These are phyloP conservation scores for Chrysosphaeria jannelii DNA, from an alignment of 2,329 filamentous ascomycete species.

Conservation along the genomic window DNA sequence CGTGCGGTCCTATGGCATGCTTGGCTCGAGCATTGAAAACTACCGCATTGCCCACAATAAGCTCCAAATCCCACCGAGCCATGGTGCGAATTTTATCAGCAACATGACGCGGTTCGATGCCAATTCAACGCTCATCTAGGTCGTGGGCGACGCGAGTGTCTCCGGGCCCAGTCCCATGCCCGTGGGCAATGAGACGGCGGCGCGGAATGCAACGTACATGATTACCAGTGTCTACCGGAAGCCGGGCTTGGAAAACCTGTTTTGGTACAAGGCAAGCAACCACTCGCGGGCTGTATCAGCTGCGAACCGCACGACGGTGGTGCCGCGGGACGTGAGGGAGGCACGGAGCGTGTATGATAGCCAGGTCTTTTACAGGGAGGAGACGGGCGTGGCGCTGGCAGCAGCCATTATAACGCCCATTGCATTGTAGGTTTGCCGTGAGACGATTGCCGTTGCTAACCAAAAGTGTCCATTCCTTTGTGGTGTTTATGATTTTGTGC, in stretches of 20 bases:
- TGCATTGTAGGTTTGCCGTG: conserved; percentile 1
- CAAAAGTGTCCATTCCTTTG: neutral
- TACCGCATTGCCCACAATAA: conserved; percentile 1
- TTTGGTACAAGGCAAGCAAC: conserved; percentile 1
- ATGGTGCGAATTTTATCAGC: too few species aligned
- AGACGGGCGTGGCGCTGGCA: conserved; percentile 1
- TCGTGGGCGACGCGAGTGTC: neutral
- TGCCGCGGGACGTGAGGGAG: neutral
- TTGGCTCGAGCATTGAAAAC: conserved; percentile 3
- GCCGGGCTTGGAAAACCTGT: neutral
- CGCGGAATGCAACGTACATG: neutral
- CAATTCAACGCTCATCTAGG: neutral
- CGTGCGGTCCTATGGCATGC: conserved; percentile 3
- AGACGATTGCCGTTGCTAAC: neutral
- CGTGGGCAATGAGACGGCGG: neutral
- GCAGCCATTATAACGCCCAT: neutral
- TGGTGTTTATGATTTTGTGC: conserved; percentile 1
- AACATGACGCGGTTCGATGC: neutral
- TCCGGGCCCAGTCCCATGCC: neutral
- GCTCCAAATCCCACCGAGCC: too few species aligned
- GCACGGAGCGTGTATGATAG: neutral
- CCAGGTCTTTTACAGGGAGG: conserved; percentile 1
- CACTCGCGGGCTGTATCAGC: neutral
- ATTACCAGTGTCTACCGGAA: conserved; percentile 1
- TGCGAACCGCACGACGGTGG: too few species aligned